A percentile compares a stretch with the other conserved stretches of the same genome.
Conservation (phyloP, 2,329 filamentous ascomycete species). For the Peltaster fructicola region DNA sequence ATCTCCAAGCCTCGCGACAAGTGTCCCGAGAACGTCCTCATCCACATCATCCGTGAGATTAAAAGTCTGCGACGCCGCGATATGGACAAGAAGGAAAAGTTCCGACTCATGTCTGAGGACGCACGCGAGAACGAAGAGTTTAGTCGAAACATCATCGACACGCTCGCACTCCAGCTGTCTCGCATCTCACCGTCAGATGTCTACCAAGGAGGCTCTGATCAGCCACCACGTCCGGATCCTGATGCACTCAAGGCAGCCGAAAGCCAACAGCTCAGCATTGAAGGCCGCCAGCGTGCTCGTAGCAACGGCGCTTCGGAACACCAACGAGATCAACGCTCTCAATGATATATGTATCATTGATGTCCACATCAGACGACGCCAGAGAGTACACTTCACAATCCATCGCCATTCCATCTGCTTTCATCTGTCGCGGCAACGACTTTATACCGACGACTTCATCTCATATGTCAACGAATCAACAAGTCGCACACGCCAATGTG, state of each 20-base stretch:
- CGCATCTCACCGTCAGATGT: conserved; percentile 40
- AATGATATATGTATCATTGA: too few species aligned
- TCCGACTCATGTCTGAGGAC: conserved; percentile 66
- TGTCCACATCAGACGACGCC: too few species aligned
- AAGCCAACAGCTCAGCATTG: conserved; percentile 23
- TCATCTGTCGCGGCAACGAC: too few species aligned
- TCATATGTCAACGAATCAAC: too few species aligned
- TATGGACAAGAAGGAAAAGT: conserved; percentile 70
- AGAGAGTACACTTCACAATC: too few species aligned
- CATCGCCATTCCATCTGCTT: too few species aligned
- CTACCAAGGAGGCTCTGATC: conserved; percentile 7
- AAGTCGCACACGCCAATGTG: too few species aligned
- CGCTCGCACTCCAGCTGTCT: conserved; percentile 56
- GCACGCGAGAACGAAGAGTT: conserved; percentile 58
- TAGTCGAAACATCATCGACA: conserved; percentile 53
- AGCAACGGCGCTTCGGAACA: too few species aligned
- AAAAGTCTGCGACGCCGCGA: conserved; percentile 66
- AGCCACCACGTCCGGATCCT: conserved; percentile 20
- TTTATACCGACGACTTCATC: too few species aligned
- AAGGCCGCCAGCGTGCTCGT: too few species aligned
- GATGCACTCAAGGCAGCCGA: conserved; percentile 32
- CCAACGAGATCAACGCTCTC: too few species aligned
- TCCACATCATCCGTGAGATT: conserved; percentile 81
- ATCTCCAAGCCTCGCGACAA: conserved; percentile 58
- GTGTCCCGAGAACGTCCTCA: conserved; percentile 74